A percentile compares a stretch with the other conserved stretches of the same genome.
Evolutionary conservation across 371 early-diverging fungal genomes (phyloP).

Genomic region (Mortierella sp.): DNA sequence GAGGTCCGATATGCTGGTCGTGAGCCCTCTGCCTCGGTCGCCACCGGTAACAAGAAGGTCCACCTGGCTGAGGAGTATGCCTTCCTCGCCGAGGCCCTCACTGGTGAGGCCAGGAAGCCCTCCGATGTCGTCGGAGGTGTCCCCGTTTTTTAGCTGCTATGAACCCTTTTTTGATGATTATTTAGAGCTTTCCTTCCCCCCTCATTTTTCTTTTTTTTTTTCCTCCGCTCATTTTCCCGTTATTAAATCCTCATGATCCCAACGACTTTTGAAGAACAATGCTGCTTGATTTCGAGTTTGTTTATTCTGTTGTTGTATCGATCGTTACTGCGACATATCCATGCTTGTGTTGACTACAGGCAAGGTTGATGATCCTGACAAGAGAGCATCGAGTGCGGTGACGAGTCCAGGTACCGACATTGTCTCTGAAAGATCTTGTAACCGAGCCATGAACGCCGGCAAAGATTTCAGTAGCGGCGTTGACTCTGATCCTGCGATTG

Average conservation of each 20-base stretch:
- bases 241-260: too few relatives aligned
- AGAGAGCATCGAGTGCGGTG: background rate
- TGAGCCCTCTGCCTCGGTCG: conserved; percentile 93
- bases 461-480: background rate
- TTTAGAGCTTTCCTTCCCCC: conserved; percentile 59
- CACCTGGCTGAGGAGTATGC: conserved; percentile 94
- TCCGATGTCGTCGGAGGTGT: conserved; percentile 76
- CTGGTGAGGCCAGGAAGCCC: conserved; percentile 78
- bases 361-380: too few relatives aligned
- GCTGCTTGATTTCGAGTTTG: too few relatives aligned
- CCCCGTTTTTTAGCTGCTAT: conserved; percentile 76
- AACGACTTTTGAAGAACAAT: background rate
- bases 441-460: conserved; percentile 9
- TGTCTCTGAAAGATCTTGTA: conserved; percentile 13
- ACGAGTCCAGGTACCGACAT: background rate
- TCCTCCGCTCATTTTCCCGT: background rate
- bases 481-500: background rate
- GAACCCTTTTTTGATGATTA: conserved; percentile 75
- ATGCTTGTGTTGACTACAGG: background rate
- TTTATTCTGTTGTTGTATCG: too few relatives aligned
- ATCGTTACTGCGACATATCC: too few relatives aligned
- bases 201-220: too few relatives aligned
- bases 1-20: conserved; percentile 90
- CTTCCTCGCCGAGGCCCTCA: conserved; percentile 86
- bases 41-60: conserved; percentile 97